Conservation (phyloP, 768 basidiomycete species). For the Naganishia kalamii region DNA sequence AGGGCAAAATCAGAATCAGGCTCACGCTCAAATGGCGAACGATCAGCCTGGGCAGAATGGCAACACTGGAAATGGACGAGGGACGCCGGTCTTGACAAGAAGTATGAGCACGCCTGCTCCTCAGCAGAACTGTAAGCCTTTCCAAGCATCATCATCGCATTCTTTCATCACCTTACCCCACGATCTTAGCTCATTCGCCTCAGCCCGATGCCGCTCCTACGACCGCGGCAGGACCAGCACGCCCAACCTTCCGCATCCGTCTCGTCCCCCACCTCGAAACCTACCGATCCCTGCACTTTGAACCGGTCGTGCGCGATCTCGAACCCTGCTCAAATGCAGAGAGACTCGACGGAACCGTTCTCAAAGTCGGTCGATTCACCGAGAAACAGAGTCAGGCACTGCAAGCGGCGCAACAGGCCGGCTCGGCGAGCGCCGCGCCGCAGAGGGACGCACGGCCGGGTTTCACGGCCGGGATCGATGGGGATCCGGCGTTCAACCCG, state of each 20-base stretch:
- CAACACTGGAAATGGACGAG: not conserved
- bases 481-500: conserved; percentile 7
- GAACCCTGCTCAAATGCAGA: conserved; percentile 38
- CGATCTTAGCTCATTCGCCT: not conserved
- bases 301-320: conserved; percentile 82
- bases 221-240: not conserved
- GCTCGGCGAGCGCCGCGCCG: too few relatives aligned
- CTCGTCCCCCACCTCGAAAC: conserved; percentile 93
- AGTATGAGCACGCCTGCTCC: not conserved
- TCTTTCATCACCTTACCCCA: not conserved
- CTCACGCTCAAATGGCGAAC: not conserved
- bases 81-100: not conserved
- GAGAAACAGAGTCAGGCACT: conserved; percentile 50
- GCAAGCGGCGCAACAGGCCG: conserved; percentile 2
- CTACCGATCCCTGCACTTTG: conserved; percentile 80
- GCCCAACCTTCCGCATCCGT: conserved; percentile 65
- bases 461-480: conserved; percentile 8
- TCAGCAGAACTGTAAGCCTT: conserved; percentile 3
- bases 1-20: not conserved
- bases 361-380: conserved; percentile 91
- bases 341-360: conserved; percentile 28
- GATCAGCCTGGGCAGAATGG: not conserved
- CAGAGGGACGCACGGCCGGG: conserved; percentile 2
- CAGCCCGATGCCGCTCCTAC: not conserved
- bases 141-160: not conserved